Conservation (phyloP, 2,329 filamentous ascomycete species). For the Periconia sp. region DNA sequence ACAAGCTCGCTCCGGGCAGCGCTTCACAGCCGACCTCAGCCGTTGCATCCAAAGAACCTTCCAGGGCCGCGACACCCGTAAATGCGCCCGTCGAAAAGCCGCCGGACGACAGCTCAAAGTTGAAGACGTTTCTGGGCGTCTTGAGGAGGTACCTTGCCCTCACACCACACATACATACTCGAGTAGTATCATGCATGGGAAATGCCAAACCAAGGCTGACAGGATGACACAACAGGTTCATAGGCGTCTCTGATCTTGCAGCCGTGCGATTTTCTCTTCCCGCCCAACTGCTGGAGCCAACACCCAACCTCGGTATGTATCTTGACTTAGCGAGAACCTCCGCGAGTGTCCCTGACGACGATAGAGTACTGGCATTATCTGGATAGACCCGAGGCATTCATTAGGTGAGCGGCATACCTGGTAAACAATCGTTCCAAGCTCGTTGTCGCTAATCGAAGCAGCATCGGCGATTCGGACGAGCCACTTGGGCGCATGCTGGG, state of each 20-base stretch:
- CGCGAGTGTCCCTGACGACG: conserved; percentile 21
- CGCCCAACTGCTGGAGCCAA: conserved; percentile 92
- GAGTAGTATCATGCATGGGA: neutral
- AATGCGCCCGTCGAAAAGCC: conserved; percentile 53
- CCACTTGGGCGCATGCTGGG: conserved; percentile 91
- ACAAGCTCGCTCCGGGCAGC: conserved; percentile 23
- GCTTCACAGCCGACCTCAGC: conserved; percentile 32
- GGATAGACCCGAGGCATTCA: conserved; percentile 90
- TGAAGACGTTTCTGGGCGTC: conserved; percentile 85
- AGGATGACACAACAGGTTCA: conserved; percentile 65
- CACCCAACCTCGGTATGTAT: conserved; percentile 75
- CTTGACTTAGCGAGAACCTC: neutral
- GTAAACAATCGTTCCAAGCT: neutral
- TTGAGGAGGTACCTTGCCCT: conserved; percentile 70
- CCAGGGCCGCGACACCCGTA: conserved; percentile 38
- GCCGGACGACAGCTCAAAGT: conserved; percentile 80
- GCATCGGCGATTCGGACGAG: conserved; percentile 86
- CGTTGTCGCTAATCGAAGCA: conserved; percentile 46
- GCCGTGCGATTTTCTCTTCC: conserved; percentile 94
- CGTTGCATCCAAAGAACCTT: conserved; percentile 36
- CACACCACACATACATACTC: neutral
- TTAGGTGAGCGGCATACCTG: conserved; percentile 50
- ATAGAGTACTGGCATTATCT: conserved; percentile 98
- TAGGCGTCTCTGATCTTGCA: conserved; percentile 93
- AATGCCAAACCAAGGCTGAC: conserved; percentile 6